Conservation (phyloP, 23 red algal genomes). For the Gracilaria gracilis region DNA sequence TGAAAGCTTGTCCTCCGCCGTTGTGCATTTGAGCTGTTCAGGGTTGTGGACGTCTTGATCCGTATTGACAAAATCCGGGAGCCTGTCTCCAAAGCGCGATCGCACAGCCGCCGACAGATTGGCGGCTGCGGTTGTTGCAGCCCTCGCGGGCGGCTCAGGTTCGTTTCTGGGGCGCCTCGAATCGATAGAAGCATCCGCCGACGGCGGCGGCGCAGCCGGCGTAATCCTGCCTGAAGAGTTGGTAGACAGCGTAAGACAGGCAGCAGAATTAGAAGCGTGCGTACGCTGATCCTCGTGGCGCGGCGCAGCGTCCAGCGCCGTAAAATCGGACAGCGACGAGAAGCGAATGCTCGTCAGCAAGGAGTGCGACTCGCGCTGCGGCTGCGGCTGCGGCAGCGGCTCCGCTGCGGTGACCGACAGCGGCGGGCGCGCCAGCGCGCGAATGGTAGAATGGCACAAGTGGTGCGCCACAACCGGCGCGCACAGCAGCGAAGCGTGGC, state of each 20-base stretch:
- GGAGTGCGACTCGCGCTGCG: too few relatives aligned
- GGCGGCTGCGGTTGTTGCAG: too few relatives aligned
- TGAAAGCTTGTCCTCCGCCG: background rate
- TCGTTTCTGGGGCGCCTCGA: too few relatives aligned
- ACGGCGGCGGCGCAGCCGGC: background rate
- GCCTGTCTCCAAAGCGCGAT: background rate
- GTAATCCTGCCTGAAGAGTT: background rate
- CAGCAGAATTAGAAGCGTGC: background rate
- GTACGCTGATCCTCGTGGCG: background rate
- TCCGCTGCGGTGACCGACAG: too few relatives aligned
- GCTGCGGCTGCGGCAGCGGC: too few relatives aligned
- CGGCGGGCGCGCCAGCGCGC: background rate
- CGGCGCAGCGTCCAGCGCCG: background rate
- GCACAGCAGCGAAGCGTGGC: background rate
- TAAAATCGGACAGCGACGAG: background rate
- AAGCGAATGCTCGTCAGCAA: background rate
- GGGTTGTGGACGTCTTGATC: background rate
- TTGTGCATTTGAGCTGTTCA: background rate
- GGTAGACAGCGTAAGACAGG: background rate
- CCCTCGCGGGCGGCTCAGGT: too few relatives aligned
- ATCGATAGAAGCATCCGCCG: background rate
- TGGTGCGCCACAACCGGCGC: background rate
- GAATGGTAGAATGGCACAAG: background rate
- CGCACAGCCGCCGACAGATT: background rate
- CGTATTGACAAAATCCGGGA: background rate